Conservation (phyloP, 228 moss, liverwort and hornwort species). For the Sphagnum fallax region DNA sequence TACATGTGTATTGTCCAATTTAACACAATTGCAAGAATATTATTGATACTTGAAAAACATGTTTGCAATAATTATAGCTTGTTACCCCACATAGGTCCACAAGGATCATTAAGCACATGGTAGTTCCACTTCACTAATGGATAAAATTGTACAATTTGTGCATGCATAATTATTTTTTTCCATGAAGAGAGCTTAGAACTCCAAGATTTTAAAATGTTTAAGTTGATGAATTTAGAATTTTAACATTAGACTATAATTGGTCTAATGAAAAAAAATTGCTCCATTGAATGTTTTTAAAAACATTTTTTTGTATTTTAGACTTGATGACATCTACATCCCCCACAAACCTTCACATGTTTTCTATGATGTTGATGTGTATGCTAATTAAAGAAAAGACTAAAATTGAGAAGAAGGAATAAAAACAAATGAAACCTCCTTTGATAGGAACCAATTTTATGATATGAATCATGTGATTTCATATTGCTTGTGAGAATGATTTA, state of each 20-base stretch:
- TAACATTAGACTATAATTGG: conserved; percentile 5
- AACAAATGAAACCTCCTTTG: not conserved
- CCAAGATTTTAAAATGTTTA: conserved; percentile 31
- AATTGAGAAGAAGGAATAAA: conserved; percentile 2
- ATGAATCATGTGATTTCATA: conserved; percentile 19
- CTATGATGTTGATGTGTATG: not conserved
- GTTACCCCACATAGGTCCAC: too few relatives aligned
- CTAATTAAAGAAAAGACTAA: conserved; percentile 11
- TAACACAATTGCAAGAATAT: too few relatives aligned
- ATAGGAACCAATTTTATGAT: not conserved
- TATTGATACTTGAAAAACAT: too few relatives aligned
- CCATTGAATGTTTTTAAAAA: not conserved
- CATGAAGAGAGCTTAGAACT: conserved; percentile 51
- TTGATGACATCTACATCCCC: not conserved
- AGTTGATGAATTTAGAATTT: conserved; percentile 56
- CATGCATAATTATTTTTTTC: conserved; percentile 64
- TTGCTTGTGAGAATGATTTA: conserved; percentile 84
- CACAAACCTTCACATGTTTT: not conserved
- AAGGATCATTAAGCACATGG: not conserved
- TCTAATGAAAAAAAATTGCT: conserved; percentile 12
- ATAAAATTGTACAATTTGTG: conserved; percentile 44
- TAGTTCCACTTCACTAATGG: not conserved
- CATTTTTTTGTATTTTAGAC: not conserved
- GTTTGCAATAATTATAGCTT: too few relatives aligned
- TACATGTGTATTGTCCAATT: not conserved